Base-by-base conservation (phyloP, 2,329 filamentous ascomycete species). In the Sclerotiophoma versabilis region DNA sequence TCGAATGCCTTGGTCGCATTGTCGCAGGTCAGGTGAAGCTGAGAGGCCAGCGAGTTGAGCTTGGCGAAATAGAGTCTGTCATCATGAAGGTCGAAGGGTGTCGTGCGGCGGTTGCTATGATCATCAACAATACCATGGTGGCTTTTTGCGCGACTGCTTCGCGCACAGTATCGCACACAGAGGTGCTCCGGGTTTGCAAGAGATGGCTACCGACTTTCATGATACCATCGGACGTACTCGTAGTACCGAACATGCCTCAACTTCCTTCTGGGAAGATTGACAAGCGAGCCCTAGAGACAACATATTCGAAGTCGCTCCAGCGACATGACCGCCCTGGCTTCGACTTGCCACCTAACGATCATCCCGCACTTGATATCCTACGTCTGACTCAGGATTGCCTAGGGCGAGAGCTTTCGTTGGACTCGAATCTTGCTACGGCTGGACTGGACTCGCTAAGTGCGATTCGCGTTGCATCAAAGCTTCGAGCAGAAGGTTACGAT, bases 1-100 rank as follows among this genome's bases (percentile, higher is more conserved):
- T 97, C n/a, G 90, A 96, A 71, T 96, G 91, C 66, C 81, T 93
- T 27, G 93, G 93, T 0, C 87, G 93, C 10, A 87, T 96, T 11
- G 84, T 84, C 2, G 85, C 86, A 43, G 92, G 91, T 0, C 93
- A 97, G 72, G 87, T 96, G 44, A 96, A 96, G 74, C 80, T 96
- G 7, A 84, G 92, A 47, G 92, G 92, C 1, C 92, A 96, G 73
- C 83, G 92, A 42, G 84, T 96, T 44, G 90, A 95, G 67, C 83
- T 95, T 4, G 90, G 90, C 0, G 91, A 78, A 46, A 69, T 77
- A n/a, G 73, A 77, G 56, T 66, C 76, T 33, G 63, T 63, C 15
- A 62, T 74, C 6, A 57, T 66, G 34, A 73, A 65, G 46, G 46
- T 68, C 8, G 49, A 68, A 20, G 65, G 61, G 9, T 76, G 91